phyloP scores from a whole-genome alignment of 2,329 filamentous ascomycete genomes.

The Scedosporium dehoogii region DNA sequence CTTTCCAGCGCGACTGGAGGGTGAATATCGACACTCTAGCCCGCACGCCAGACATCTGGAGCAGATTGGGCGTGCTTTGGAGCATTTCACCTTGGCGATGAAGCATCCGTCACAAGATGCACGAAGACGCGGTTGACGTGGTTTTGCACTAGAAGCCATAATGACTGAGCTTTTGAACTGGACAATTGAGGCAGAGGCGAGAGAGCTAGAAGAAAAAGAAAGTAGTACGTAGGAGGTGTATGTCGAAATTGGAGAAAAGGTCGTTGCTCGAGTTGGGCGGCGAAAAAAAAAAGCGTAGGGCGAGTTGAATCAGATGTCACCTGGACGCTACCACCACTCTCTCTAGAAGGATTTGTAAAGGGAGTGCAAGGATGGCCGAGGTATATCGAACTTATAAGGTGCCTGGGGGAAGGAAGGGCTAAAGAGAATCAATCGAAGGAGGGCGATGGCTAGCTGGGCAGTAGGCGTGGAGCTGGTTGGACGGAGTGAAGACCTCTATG shows the following conservation, averaged over 20 bases:
- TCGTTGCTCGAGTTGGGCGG: no score
- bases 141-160: constrained; percentile 1
- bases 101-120: constrained; percentile 46
- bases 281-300: no score
- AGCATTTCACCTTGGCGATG: constrained; percentile 46
- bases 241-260: no score
- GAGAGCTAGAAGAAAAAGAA: background rate
- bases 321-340: background rate
- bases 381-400: background rate
- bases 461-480: background rate
- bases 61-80: constrained; percentile 42
- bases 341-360: background rate
- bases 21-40: constrained; percentile 40
- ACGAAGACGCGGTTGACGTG: constrained; percentile 29
- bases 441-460: background rate
- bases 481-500: background rate
- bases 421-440: background rate
- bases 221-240: background rate
- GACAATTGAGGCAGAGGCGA: background rate
- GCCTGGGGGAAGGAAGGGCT: background rate
- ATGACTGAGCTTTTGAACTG: background rate
- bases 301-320: background rate
- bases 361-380: background rate
- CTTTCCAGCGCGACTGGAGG: constrained; percentile 36
- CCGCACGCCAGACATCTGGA: constrained; percentile 40